Evolutionary conservation across 2,329 filamentous ascomycete genomes (phyloP).

Genomic region (Aureobasidium lini): DNA sequence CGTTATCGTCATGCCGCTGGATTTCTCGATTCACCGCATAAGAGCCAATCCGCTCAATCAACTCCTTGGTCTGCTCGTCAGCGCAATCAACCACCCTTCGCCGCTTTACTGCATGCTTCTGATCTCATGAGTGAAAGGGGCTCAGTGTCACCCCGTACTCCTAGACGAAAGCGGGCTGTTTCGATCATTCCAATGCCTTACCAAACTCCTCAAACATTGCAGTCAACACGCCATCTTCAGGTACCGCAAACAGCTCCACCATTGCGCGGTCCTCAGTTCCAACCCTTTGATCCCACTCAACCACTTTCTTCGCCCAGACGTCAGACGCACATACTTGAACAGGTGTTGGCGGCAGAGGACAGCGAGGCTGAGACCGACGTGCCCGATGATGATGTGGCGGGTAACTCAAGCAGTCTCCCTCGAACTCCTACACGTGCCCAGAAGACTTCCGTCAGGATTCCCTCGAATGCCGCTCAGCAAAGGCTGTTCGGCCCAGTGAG

Average conservation of each 20-base stretch:
- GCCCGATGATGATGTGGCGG: constrained; percentile 50
- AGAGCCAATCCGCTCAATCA: constrained; percentile 13
- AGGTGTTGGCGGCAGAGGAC: constrained; percentile 44
- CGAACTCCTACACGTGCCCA: constrained; percentile 4
- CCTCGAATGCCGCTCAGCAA: background rate
- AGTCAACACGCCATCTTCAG: constrained; percentile 13
- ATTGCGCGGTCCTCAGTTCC: constrained; percentile 1
- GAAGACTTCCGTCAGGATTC: background rate
- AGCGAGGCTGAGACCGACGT: constrained; percentile 52
- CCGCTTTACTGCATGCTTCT: constrained; percentile 64
- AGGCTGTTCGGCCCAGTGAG: constrained; percentile 3
- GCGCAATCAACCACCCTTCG: constrained; percentile 47
- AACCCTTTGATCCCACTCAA: background rate
- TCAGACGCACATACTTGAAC: background rate
- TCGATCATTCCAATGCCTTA: constrained; percentile 18
- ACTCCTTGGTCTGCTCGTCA: constrained; percentile 32
- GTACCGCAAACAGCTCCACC: constrained; percentile 16
- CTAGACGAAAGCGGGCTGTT: constrained; percentile 49
- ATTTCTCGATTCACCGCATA: constrained; percentile 41
- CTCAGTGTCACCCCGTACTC: constrained; percentile 39
- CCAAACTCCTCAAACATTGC: constrained; percentile 33
- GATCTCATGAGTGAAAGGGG: constrained; percentile 73
- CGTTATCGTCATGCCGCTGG: constrained; percentile 57
- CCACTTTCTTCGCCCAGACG: background rate
- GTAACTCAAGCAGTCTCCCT: constrained; percentile 23